phyloP scores from a whole-genome alignment of 352 stramenopile species.

The Halophytophthora batemanensis region DNA sequence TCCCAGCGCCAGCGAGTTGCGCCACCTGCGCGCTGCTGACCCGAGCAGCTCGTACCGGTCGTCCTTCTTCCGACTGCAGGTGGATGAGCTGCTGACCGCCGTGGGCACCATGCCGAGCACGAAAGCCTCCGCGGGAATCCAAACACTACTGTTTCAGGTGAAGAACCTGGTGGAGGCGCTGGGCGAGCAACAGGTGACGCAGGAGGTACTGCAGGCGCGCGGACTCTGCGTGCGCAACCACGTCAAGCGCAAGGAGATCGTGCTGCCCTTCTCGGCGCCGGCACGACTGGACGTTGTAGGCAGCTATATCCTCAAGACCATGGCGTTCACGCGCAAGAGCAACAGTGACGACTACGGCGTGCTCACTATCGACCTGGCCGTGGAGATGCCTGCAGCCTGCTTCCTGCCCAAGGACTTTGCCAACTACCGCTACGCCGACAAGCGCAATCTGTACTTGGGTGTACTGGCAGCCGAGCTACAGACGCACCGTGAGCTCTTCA shows the following conservation, averaged over 20 bases:
- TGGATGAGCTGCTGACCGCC: slow-evolving; percentile 80
- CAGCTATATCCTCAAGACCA: slow-evolving; percentile 85
- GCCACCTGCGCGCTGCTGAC: slow-evolving; percentile 74
- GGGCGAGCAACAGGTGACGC: slow-evolving; percentile 68
- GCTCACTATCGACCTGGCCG: slow-evolving; percentile 73
- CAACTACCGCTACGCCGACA: slow-evolving; percentile 90
- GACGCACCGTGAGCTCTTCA: slow-evolving; percentile 33
- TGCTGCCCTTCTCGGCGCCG: slow-evolving; percentile 79
- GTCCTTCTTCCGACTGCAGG: slow-evolving; percentile 86
- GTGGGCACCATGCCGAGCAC: slow-evolving; percentile 55
- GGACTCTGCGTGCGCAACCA: slow-evolving; percentile 67
- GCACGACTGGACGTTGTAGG: slow-evolving; percentile 79
- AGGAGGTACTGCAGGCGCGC: slow-evolving; percentile 54
- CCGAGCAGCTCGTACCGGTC: slow-evolving; percentile 67
- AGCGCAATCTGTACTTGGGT: slow-evolving; percentile 84
- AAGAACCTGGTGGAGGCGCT: slow-evolving; percentile 73
- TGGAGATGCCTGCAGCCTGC: slow-evolving; percentile 79
- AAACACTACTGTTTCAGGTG: slow-evolving; percentile 77
- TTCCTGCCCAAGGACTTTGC: slow-evolving; percentile 88
- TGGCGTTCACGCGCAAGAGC: slow-evolving; percentile 62
- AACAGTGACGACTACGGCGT: slow-evolving; percentile 38
- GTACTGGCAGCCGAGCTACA: slow-evolving; percentile 67
- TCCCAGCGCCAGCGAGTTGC: slow-evolving; percentile 80
- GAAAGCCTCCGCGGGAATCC: slow-evolving; percentile 44
- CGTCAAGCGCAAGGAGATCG: slow-evolving; percentile 81